These are phyloP conservation scores for Aspergillus fumigatus DNA, from an alignment of 2,329 filamentous ascomycete species.

Conservation along the genomic window DNA sequence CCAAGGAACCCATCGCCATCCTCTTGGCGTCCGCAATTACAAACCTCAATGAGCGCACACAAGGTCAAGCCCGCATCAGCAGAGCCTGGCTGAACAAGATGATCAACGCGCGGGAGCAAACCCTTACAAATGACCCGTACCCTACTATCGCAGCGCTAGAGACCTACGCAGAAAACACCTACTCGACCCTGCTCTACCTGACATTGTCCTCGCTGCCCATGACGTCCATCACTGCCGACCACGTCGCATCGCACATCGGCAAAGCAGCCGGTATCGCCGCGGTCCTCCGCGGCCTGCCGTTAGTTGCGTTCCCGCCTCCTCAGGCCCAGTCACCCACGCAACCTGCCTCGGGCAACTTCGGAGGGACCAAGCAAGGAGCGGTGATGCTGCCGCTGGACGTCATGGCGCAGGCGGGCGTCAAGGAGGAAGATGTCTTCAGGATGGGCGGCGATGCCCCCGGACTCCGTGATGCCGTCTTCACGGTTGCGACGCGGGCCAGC, in stretches of 20 bases:
- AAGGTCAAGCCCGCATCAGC: slow-evolving; percentile 49
- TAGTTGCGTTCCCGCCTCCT: slow-evolving; percentile 74
- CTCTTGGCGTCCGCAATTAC: slow-evolving; percentile 70
- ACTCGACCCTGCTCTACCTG: slow-evolving; percentile 86
- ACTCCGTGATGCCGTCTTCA: slow-evolving; percentile 83
- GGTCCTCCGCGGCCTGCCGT: slow-evolving; percentile 77
- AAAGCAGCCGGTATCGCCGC: slow-evolving; percentile 88
- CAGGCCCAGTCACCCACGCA: slow-evolving; percentile 53
- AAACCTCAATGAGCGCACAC: slow-evolving; percentile 47
- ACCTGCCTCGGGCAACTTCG: slow-evolving; percentile 35
- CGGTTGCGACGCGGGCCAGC: slow-evolving; percentile 86
- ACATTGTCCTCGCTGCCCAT: slow-evolving; percentile 75
- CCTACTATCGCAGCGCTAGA: slow-evolving; percentile 69
- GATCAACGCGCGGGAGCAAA: slow-evolving; percentile 74
- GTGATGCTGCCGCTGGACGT: slow-evolving; percentile 82
- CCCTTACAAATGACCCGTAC: slow-evolving; percentile 80
- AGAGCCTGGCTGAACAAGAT: slow-evolving; percentile 73
- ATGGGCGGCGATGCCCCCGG: slow-evolving; percentile 73
- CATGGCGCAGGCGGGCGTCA: slow-evolving; percentile 75
- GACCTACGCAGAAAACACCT: slow-evolving; percentile 89
- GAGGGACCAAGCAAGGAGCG: slow-evolving; percentile 51
- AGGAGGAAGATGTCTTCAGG: slow-evolving; percentile 85
- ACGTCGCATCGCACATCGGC: slow-evolving; percentile 90
- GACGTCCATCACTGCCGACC: slow-evolving; percentile 78
- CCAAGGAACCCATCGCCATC: slow-evolving; percentile 86